Conservation (phyloP, 2,329 filamentous ascomycete species). For the Macrophomina phaseolina region DNA sequence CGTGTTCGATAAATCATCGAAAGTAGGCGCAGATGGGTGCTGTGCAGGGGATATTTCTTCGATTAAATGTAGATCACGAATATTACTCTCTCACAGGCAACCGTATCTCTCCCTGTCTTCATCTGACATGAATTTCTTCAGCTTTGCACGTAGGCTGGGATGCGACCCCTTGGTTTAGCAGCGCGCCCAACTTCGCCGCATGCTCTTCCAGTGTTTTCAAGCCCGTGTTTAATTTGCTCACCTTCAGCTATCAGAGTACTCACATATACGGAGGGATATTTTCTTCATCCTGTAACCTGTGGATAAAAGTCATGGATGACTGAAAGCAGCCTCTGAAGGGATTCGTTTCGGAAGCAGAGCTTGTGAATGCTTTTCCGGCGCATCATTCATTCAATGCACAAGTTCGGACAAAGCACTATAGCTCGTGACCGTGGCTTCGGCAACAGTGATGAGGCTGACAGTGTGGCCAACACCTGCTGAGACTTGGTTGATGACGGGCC, state of each 20-base stretch:
- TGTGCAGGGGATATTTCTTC: not conserved
- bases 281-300: not conserved
- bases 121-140: not conserved
- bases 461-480: not conserved
- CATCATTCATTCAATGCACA: not conserved
- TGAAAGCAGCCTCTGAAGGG: not conserved
- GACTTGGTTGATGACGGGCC: too few species aligned
- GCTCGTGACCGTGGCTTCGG: not conserved
- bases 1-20: too few species aligned
- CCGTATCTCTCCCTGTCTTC: not conserved
- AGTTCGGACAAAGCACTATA: not conserved
- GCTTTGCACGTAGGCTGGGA: not conserved
- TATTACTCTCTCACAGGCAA: not conserved
- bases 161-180: not conserved
- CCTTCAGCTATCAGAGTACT: not conserved
- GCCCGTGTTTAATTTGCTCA: not conserved
- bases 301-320: not conserved
- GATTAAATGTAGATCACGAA: not conserved
- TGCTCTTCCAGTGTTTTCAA: not conserved
- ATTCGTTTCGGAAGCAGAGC: not conserved
- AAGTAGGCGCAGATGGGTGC: too few species aligned
- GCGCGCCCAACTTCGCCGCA: not conserved
- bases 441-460: not conserved
- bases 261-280: not conserved
- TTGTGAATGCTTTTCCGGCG: not conserved